Evolutionary conservation across 2,329 filamentous ascomycete species (phyloP).

Genomic region (Sporothrix humicola): DNA sequence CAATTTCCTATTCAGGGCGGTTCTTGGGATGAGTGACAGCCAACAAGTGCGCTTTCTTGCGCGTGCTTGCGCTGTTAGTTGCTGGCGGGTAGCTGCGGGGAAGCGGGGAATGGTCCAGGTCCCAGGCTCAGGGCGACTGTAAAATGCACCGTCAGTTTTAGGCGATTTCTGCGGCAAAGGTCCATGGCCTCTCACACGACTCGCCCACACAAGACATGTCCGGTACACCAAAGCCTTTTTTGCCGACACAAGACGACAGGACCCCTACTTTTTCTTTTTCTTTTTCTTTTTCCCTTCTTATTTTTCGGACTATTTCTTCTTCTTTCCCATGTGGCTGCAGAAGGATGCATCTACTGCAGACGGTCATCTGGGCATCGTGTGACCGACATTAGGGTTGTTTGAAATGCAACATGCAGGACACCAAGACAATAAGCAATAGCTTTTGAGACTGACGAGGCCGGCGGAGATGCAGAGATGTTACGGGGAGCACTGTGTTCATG

Average conservation of each 20-base stretch:
- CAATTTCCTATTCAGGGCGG: not conserved
- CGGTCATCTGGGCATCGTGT: slow-evolving; percentile 18
- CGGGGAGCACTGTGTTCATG: too few species aligned
- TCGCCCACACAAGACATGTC: not conserved
- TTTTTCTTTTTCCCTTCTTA: too few species aligned
- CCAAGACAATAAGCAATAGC: not conserved
- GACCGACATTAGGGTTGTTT: not conserved
- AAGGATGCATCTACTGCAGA: not conserved
- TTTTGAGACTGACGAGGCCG: not conserved
- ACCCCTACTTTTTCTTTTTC: not conserved
- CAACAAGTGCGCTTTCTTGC: slow-evolving; percentile 6
- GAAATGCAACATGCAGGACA: not conserved
- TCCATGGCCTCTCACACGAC: too few species aligned
- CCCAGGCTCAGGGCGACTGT: not conserved
- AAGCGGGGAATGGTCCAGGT: slow-evolving; percentile 10
- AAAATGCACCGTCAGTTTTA: not conserved
- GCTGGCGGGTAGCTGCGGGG: slow-evolving; percentile 1
- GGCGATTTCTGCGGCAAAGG: too few species aligned
- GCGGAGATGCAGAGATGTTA: not conserved
- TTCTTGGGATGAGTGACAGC: slow-evolving; percentile 5
- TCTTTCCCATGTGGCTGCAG: not conserved
- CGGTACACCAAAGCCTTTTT: slow-evolving; percentile 7
- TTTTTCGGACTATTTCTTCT: not conserved
- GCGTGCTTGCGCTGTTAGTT: not conserved
- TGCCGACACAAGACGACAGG: not conserved